Conservation (phyloP, 2,329 filamentous ascomycete species). For the Exophiala sp. region DNA sequence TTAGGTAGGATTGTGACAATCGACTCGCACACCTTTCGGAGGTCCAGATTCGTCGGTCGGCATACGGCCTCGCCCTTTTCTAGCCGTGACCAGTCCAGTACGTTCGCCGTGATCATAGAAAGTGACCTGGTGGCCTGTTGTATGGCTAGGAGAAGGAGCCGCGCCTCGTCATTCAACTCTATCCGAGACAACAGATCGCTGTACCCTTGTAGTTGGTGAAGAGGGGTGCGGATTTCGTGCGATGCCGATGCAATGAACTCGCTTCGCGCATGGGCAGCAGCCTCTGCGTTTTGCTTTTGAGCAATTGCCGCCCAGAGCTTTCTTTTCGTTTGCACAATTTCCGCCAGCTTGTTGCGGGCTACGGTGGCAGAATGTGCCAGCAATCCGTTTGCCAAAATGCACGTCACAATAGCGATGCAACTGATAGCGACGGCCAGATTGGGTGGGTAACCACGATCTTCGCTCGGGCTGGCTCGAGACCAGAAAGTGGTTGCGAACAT, state of each 20-base stretch:
- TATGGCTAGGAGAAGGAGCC: conserved; percentile 32
- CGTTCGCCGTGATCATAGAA: conserved; percentile 36
- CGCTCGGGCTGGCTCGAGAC: conserved; percentile 27
- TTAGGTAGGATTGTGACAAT: conserved; percentile 33
- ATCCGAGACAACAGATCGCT: conserved; percentile 33
- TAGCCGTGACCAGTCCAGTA: conserved; percentile 36
- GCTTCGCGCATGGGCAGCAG: conserved; percentile 32
- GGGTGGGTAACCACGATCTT: conserved; percentile 32
- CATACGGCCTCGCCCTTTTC: conserved; percentile 33
- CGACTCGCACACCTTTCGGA: conserved; percentile 34
- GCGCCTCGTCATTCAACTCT: conserved; percentile 32
- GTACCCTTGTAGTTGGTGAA: conserved; percentile 37
- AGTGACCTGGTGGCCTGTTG: conserved; percentile 35
- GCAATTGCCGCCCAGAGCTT: conserved; percentile 35
- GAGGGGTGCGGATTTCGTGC: conserved; percentile 36
- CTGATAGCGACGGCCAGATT: conserved; percentile 32
- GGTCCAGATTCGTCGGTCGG: conserved; percentile 32
- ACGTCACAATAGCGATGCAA: conserved; percentile 33
- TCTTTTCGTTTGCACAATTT: conserved; percentile 32
- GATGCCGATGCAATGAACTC: conserved; percentile 36
- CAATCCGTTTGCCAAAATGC: conserved; percentile 34
- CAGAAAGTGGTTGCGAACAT: conserved; percentile 33
- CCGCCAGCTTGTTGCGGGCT: conserved; percentile 34
- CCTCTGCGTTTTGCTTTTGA: conserved; percentile 34
- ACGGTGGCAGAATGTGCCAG: conserved; percentile 35